Percentiles rank a stretch among this genome's conserved stretches.
Evolutionary conservation across 2,329 filamentous ascomycete genomes (phyloP).

Genomic region (Emydomyces testavorans): DNA sequence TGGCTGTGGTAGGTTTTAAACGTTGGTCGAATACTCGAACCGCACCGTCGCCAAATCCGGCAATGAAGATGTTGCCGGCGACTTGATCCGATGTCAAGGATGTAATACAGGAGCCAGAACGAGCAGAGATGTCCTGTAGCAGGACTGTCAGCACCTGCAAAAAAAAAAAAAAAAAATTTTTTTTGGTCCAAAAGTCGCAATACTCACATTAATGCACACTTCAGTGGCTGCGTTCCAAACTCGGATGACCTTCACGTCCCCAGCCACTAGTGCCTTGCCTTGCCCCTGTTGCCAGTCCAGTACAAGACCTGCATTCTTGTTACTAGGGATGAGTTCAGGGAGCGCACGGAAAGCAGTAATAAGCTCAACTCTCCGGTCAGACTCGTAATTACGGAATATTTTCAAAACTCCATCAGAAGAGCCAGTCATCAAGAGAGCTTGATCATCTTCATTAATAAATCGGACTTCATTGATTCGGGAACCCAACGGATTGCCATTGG

Average conservation of each 20-base stretch:
- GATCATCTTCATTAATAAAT: slow-evolving; percentile 97
- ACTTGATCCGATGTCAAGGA: slow-evolving; percentile 95
- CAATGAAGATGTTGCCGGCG: slow-evolving; percentile 89
- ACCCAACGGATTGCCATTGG: slow-evolving; percentile 82
- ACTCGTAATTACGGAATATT: slow-evolving; percentile 86
- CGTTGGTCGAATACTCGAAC: slow-evolving; percentile 90
- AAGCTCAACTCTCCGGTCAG: slow-evolving; percentile 62
- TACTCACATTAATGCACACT: slow-evolving; percentile 61
- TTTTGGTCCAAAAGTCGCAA: too few species aligned
- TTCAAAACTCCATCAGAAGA: slow-evolving; percentile 91
- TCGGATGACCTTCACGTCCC: slow-evolving; percentile 86
- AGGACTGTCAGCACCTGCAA: slow-evolving; percentile 8
- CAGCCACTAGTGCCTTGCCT: slow-evolving; percentile 85
- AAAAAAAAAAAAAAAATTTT: background rate
- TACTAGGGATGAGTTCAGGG: slow-evolving; percentile 86
- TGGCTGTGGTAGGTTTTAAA: slow-evolving; percentile 68
- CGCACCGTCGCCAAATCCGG: slow-evolving; percentile 90
- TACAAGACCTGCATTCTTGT: slow-evolving; percentile 87
- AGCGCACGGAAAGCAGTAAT: slow-evolving; percentile 85
- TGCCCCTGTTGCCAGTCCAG: slow-evolving; percentile 99
- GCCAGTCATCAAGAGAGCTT: slow-evolving; percentile 85
- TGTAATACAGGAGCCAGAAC: slow-evolving; percentile 90
- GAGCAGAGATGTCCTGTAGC: slow-evolving; percentile 69
- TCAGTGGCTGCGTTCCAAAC: slow-evolving; percentile 95
- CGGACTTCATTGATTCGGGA: slow-evolving; percentile 90